Evolutionary conservation across 345 rosid genomes (phyloP), one percentile per base, ranked within the genome.

Genomic region (Kandelia obovata): DNA sequence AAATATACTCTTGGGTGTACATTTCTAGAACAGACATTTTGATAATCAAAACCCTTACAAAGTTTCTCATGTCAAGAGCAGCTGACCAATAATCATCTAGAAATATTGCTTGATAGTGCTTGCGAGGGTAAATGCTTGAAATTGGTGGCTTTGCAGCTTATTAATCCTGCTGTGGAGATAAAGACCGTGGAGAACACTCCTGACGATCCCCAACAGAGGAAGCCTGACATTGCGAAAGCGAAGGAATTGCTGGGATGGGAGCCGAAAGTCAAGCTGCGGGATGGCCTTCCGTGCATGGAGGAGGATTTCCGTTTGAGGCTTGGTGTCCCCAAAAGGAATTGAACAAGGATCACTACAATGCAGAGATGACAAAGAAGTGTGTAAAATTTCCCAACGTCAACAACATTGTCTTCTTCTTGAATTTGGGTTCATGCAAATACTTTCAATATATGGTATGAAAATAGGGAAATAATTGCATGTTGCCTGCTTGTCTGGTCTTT

Each of bases 261-360:
- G 60, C 98, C 98, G 0, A 88, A 89, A 71, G 85, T 93, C 31
- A 88, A 83, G 85, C 75, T 92, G 80, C 86, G 83, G 46, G 92
- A 90, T 1, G 98, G 98, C 2, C 96, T 93, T 65, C 96, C 92
- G 4, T 89, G 89, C 2, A 89, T 93, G 98, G 98, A 88, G 83
- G 88, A 84, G 66, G 97, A 93, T 76, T 93, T 93, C 80, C 81
- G 96, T 5, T 53, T 58, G 69, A 89, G 98, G 79, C 93, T 92
- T 7, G 88, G 84, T 47, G 88, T 87, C 53, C 43, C 88, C 46
- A 82, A 62, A 64, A 69, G 81, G 80, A 76, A 71, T 2, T 81
- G 85, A 76, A 32, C 0, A 15, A 28, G 35, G 31, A 23, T 34
- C 26, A 58, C 39, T 26, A n/a, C 65, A 46, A 32, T 34, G 35